Evolutionary conservation across 352 stramenopile genomes (phyloP).

Genomic region (Phytophthora boehmeriae): DNA sequence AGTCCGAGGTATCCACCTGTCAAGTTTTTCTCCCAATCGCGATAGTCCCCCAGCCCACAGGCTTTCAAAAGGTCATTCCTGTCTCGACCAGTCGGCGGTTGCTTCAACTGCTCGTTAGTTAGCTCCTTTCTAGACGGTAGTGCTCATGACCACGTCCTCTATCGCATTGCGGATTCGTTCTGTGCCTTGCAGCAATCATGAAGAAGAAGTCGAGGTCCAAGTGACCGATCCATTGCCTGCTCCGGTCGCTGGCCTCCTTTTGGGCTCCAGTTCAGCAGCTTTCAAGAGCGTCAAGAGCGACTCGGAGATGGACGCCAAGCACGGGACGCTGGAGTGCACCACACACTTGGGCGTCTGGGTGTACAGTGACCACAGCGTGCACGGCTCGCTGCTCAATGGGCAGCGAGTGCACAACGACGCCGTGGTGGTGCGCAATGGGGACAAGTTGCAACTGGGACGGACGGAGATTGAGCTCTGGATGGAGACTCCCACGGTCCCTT

Average conservation of each 20-base stretch:
- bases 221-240: conserved; percentile 4
- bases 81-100: conserved; percentile 2
- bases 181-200: conserved; percentile 15
- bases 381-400: conserved; percentile 55
- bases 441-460: conserved; percentile 56
- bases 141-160: not conserved
- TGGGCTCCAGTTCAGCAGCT: conserved; percentile 19
- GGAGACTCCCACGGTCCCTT: conserved; percentile 11
- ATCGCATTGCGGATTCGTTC: conserved; percentile 21
- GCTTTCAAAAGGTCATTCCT: no score
- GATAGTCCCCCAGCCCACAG: no score
- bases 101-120: conserved; percentile 1
- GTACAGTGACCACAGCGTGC: conserved; percentile 74
- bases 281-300: conserved; percentile 13
- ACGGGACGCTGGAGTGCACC: conserved; percentile 66
- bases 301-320: conserved; percentile 31
- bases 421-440: conserved; percentile 59
- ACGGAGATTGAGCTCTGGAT: conserved; percentile 60
- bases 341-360: conserved; percentile 61
- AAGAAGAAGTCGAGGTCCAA: conserved; percentile 9
- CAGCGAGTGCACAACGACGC: conserved; percentile 51
- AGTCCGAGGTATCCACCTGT: no score
- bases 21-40: no score
- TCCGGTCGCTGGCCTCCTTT: conserved; percentile 14
- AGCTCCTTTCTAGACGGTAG: no score